A percentile compares a stretch with the other conserved stretches of the same genome.
These are phyloP conservation scores for Neltuma alba DNA, from an alignment of 306 rosid species.

Conservation along the genomic window DNA sequence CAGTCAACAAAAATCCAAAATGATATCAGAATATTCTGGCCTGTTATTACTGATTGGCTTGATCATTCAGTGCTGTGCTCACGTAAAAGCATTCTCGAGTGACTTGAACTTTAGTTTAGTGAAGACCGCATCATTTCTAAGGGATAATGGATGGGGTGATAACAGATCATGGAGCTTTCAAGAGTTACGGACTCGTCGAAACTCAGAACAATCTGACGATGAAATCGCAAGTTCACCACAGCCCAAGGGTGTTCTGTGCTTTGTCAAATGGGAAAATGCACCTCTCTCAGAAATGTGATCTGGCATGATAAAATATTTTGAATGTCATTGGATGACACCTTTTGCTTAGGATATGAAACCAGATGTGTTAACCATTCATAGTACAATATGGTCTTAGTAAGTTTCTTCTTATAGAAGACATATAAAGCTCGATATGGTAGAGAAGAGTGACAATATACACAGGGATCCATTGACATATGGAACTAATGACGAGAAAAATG, in stretches of 20 bases:
- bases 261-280: too few relatives aligned
- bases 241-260: too few relatives aligned
- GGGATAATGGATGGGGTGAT: background rate
- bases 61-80: too few relatives aligned
- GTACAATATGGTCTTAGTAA: background rate
- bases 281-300: background rate
- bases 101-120: background rate
- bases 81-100: background rate
- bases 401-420: background rate
- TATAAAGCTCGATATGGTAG: background rate
- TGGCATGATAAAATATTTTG: background rate
- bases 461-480: constrained; percentile 21
- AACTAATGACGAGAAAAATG: background rate
- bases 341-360: background rate
- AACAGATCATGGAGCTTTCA: background rate
- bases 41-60: background rate
- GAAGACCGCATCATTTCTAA: background rate
- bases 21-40: background rate
- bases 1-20: background rate
- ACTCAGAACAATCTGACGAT: background rate
- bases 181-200: background rate
- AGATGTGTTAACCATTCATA: background rate
- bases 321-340: background rate
- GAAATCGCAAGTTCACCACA: background rate
- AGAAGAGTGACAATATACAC: background rate